Evolutionary conservation across 129 eudicot genomes (phyloP).

Genomic region (Ambrosia trifida): DNA sequence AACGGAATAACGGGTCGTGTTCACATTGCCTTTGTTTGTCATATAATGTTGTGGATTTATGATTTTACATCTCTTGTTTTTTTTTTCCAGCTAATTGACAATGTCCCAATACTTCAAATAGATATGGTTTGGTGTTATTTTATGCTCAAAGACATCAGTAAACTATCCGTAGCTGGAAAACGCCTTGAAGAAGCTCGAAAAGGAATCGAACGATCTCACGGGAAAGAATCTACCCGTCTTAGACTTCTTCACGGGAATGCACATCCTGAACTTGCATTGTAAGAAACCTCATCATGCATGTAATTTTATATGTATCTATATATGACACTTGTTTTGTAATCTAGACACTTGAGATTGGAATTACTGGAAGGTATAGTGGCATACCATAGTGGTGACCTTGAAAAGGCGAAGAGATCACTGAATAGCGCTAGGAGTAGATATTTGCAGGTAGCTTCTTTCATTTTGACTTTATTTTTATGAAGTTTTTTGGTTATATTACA

Average conservation of each 20-base stretch:
- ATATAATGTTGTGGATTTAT: neutral
- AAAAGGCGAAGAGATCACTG: slow-evolving; percentile 59
- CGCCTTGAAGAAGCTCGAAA: slow-evolving; percentile 87
- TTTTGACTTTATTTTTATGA: neutral
- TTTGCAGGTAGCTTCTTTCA: slow-evolving; percentile 46
- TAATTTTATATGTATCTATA: neutral
- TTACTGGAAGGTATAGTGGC: slow-evolving; percentile 91
- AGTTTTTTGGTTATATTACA: neutral
- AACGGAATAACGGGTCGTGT: too few species aligned
- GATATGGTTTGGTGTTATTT: slow-evolving; percentile 98
- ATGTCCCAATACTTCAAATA: slow-evolving; percentile 81
- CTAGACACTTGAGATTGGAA: slow-evolving; percentile 80
- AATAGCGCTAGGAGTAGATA: slow-evolving; percentile 61
- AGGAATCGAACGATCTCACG: slow-evolving; percentile 80
- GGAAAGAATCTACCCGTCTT: slow-evolving; percentile 74
- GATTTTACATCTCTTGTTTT: slow-evolving; percentile 20
- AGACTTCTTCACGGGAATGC: slow-evolving; percentile 75
- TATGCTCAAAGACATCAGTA: slow-evolving; percentile 90
- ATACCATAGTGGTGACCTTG: slow-evolving; percentile 68
- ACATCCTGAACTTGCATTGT: slow-evolving; percentile 88
- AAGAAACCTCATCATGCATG: slow-evolving; percentile 32
- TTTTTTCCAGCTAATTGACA: slow-evolving; percentile 68
- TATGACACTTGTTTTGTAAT: slow-evolving; percentile 25
- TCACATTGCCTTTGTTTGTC: slow-evolving; percentile 4
- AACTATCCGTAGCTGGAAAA: slow-evolving; percentile 77